Base-by-base conservation (phyloP, 768 basidiomycete genomes). In the Leccinum truebloodii region DNA sequence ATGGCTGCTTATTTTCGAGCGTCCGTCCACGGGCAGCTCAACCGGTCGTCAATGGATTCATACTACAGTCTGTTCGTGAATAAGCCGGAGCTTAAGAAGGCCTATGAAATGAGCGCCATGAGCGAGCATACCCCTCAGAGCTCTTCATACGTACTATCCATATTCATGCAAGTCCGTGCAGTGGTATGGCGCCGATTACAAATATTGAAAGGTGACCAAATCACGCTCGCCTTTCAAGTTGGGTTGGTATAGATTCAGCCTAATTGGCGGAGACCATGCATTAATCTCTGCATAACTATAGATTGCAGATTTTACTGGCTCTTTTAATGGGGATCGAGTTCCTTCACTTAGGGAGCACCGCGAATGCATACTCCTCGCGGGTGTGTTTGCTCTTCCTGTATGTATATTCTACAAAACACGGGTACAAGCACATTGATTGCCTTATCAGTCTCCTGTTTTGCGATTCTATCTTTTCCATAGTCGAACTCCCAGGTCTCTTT, bases 351-450 rank as follows among this genome's bases (percentile, higher is more conserved):
- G 65, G 75, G 0, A 63, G 68, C 46, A 70, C 66, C 34, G 81
- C 83, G 3, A 54, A 49, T 18, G 55, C 58, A n/a, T 73, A 63
- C 57, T 68, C 64, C 59, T 86, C 87, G 20, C 83, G 91, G 20
- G 90, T 89, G 44, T 87, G 91, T 74, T 79, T 88, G 24, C 76
- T 94, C 20, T 92, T 89, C 81, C 90, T 92, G 82, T 87, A 70
- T 35, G 83, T 74, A 35, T 39, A n/a, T 35, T 14, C 22, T 16
- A 3, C 20, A 7, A 30, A 28, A n/a, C 22, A 20, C 16, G 1
- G 4, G 26, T 51, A n/a, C 26, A 56, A 20, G 14, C 2, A 18
- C 3, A 48, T 9, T 66, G 26, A 66, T 32, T 55, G 1, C 13
- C 1, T 79, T 75, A 76, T 59, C 79, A 81, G 62, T 75, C 76